Base-by-base conservation (phyloP, 495 filamentous ascomycete species). In the Sordaria brevicollis region DNA sequence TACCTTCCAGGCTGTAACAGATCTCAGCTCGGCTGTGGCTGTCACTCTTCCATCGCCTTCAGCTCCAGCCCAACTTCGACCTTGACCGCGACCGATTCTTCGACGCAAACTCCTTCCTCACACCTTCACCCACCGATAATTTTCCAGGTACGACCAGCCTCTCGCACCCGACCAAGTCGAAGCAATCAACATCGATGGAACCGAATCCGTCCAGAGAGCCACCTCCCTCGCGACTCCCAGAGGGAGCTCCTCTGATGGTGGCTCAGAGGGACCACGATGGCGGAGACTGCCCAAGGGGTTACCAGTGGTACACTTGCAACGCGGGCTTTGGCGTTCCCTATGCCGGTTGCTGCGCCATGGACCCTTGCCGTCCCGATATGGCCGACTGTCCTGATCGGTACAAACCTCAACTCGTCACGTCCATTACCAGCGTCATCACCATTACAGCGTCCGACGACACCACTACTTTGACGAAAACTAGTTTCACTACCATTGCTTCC, bases 311-410 rank as follows among this genome's bases (percentile, higher is more conserved):
- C 39, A 67, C 35, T 2, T 77, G 75, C 21, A 69, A 31, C 67
- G 70, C 33, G 5, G 13, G 1, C 43, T 31, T 36, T 29, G 39
- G 15, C 4, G 57, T 49, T 17, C 43, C 1, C 37, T 77, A 75
- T 39, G 15, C 39, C 4, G 74, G 74, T 2, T 77, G 76, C 43
- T 76, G 75, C 67, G 19, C 17, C 25, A 65, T 77, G 13, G 68
- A 78, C 65, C 70, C 76, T n/a, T 77, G 76, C 67, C 34, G 57
- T 1, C 65, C 68, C 35, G 25, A 67, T 13, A 34, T 71, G 25
- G 34, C 68, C 37, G 69, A 74, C n/a, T 78, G 76, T 35, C 76
- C 76, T 38, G 11, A 5, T 25, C 25, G 5, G 67, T 31, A 31
- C 21, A 13, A 17, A 31, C 49, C 70, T 13, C 15, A 68, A 8